Percentiles rank a stretch among this genome's conserved stretches.
These are phyloP conservation scores for Plenodomus lindquistii DNA, from an alignment of 2,329 filamentous ascomycete genomes.

Conservation along the genomic window DNA sequence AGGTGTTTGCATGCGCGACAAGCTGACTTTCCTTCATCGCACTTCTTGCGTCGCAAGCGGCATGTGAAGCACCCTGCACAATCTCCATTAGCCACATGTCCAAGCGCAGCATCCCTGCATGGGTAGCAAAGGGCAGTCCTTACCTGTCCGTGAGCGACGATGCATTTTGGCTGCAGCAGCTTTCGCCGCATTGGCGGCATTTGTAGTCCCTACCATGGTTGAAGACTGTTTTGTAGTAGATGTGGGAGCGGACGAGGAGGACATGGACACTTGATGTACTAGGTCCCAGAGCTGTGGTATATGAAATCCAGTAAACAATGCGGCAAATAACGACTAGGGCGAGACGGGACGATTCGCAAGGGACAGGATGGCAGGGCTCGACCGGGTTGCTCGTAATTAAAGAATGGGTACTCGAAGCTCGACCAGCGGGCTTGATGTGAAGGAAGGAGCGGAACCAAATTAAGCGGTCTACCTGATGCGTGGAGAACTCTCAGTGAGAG, in stretches of 20 bases:
- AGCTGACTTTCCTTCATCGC: constrained; percentile 67
- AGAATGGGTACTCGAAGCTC: constrained; percentile 54
- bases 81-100: constrained; percentile 42
- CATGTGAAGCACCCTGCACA: constrained; percentile 68
- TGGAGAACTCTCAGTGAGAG: constrained; percentile 32
- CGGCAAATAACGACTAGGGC: constrained; percentile 47
- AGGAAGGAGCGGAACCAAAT: constrained; percentile 50
- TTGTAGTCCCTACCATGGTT: constrained; percentile 56
- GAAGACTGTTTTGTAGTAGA: constrained; percentile 47
- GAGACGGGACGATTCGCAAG: constrained; percentile 48
- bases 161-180: constrained; percentile 81
- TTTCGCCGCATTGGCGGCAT: constrained; percentile 55
- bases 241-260: constrained; percentile 50
- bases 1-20: constrained; percentile 71
- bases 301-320: constrained; percentile 47
- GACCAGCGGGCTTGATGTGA: constrained; percentile 52
- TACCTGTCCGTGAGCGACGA: constrained; percentile 91
- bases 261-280: constrained; percentile 52
- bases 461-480: constrained; percentile 49
- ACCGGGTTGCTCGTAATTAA: constrained; percentile 49
- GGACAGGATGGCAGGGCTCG: constrained; percentile 48
- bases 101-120: constrained; percentile 44
- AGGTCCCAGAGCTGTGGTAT: constrained; percentile 47
- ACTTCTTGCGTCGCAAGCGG: constrained; percentile 70
- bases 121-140: constrained; percentile 47